Conservation (phyloP, 1,139 yeast genomes). For the Spathaspora sp. region DNA sequence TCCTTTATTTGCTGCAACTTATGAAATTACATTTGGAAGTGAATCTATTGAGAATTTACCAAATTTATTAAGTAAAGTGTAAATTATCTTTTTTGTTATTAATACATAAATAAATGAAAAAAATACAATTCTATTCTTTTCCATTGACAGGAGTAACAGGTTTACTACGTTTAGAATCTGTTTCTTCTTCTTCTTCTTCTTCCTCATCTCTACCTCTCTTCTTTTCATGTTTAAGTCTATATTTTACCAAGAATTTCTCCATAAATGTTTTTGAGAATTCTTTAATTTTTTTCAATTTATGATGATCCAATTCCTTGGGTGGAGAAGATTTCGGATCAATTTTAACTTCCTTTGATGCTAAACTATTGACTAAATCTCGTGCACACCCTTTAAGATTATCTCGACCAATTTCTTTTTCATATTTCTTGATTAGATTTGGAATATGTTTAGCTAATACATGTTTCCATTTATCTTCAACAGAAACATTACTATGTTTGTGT, state of each 20-base stretch:
- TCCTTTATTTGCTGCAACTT: slow-evolving; percentile 51
- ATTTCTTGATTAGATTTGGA: slow-evolving; percentile 74
- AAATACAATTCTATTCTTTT: background rate
- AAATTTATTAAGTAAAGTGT: slow-evolving; percentile 22
- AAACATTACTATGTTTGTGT: slow-evolving; percentile 5
- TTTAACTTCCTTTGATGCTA: slow-evolving; percentile 65
- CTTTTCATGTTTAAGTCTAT: slow-evolving; percentile 36
- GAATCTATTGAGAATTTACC: slow-evolving; percentile 47
- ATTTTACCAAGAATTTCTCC: slow-evolving; percentile 67
- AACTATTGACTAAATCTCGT: slow-evolving; percentile 64
- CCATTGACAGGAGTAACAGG: background rate
- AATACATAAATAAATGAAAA: background rate
- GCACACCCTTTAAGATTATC: slow-evolving; percentile 79
- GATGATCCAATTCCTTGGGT: slow-evolving; percentile 59
- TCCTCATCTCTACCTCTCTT: slow-evolving; percentile 18
- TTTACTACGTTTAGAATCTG: slow-evolving; percentile 8
- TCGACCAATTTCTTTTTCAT: slow-evolving; percentile 65
- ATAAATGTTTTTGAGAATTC: slow-evolving; percentile 64
- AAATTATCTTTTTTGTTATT: background rate
- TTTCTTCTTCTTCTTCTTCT: slow-evolving; percentile 7
- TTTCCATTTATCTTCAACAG: slow-evolving; percentile 52
- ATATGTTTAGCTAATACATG: slow-evolving; percentile 68
- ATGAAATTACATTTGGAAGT: slow-evolving; percentile 43
- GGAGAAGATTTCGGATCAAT: slow-evolving; percentile 39
- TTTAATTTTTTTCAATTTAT: slow-evolving; percentile 68